A percentile compares a stretch with the other conserved stretches of the same genome.
Evolutionary conservation across 2,329 filamentous ascomycete genomes (phyloP).

Genomic region (Elsinoe perseae): DNA sequence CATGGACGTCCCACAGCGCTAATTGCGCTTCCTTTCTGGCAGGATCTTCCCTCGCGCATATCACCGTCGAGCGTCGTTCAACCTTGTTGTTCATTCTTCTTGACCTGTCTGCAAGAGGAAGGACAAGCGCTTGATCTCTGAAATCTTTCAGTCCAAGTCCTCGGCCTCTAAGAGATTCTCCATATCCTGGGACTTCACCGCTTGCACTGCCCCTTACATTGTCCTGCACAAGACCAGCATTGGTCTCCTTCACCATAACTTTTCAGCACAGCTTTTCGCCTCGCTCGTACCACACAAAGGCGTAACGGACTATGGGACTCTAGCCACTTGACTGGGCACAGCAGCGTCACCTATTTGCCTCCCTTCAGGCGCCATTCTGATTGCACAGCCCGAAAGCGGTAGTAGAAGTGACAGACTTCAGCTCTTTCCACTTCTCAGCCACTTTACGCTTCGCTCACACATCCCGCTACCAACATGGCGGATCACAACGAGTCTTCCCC

Average conservation of each 20-base stretch:
- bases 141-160: background rate
- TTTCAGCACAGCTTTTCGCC: constrained; percentile 7
- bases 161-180: background rate
- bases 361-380: background rate
- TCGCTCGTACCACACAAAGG: background rate
- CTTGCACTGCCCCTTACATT: constrained; percentile 1
- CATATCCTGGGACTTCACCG: background rate
- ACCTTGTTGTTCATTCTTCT: background rate
- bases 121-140: background rate
- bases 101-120: constrained; percentile 4
- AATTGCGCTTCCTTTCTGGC: background rate
- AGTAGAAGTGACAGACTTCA: background rate
- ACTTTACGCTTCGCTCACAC: background rate
- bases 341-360: constrained; percentile 3
- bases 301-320: background rate
- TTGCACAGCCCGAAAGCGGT: constrained; percentile 2
- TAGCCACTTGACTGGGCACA: background rate
- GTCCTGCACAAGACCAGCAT: constrained; percentile 6
- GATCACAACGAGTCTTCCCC: constrained; percentile 5
- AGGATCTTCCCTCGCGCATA: constrained; percentile 2
- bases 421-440: background rate
- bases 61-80: background rate
- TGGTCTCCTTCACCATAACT: background rate
- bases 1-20: background rate
- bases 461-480: constrained; percentile 12